Base-by-base conservation (phyloP, 345 rosid species). In the Lepidium aucheri region DNA sequence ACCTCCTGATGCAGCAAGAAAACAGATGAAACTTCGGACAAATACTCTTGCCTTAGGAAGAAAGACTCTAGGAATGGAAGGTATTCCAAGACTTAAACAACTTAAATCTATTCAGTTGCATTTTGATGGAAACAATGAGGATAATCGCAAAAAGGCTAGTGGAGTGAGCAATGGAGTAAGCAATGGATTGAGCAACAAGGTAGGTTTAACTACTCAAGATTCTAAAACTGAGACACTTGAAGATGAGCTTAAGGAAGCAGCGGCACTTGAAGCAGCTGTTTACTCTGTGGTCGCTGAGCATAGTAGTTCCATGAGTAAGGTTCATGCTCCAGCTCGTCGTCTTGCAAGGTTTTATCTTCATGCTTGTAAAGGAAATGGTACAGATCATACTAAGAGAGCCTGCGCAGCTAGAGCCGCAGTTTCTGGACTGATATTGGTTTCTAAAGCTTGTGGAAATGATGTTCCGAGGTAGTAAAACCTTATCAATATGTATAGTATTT, bases 401-500 rank as follows among this genome's bases (percentile, higher is more conserved):
- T 75, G 73, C 59, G 87, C 91, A 38, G 91, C 97, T 5, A 86
- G 87, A 76, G 85, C 96, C 63, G 77, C 79, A 8, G 68, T 89
- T 70, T 90, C 97, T 38, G 98, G 98, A 75, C 74, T 93, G 74
- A 73, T 86, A 49, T 77, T 90, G 84, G 94, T 90, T 61, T 83
- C 96, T 40, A 88, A 88, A 82, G 96, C 98, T 39, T 93, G 98
- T 53, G 97, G 97, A 61, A 90, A 86, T 70, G 96, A 93, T 76
- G 96, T 88, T 50, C 88, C 97, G 7, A 86, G 98, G 98, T 89
- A 63, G 49, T 50, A 12, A 11, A 36, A 56, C 64, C 38, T 22
- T 22, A 14, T 53, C n/a, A 52, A 6, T 11, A 59, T 59, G 24
- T 14, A 26, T 4, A 2, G 9, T 8, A 53, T 50, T 24, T 1